These are phyloP conservation scores for Saccharum spontaneum DNA, from an alignment of 176 grass and related monocot species.

Conservation along the genomic window DNA sequence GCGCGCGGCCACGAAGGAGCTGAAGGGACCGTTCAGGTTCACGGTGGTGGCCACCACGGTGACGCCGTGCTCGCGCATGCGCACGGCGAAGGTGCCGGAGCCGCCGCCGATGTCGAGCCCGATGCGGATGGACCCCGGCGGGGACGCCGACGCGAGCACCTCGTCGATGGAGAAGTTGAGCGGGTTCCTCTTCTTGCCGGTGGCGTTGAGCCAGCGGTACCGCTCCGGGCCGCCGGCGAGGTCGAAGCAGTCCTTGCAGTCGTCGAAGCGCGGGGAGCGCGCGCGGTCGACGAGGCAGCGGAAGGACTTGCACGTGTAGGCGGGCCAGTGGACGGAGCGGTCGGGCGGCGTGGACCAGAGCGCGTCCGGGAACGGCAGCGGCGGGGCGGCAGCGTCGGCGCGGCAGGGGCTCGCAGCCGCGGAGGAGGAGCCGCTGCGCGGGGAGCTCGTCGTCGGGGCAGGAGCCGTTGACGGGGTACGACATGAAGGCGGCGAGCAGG, in stretches of 20 bases:
- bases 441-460: constrained; percentile 63
- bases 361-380: constrained; percentile 31
- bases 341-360: constrained; percentile 54
- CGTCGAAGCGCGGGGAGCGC: constrained; percentile 29
- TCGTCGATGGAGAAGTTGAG: constrained; percentile 51
- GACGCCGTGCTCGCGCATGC: constrained; percentile 50
- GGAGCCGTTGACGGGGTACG: constrained; percentile 48
- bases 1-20: constrained; percentile 52
- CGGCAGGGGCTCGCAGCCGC: constrained; percentile 66
- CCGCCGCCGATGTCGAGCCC: constrained; percentile 63
- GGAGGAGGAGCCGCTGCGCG: constrained; percentile 58
- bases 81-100: constrained; percentile 44
- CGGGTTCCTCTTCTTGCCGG: not conserved
- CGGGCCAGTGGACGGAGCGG: constrained; percentile 52
- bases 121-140: constrained; percentile 37
- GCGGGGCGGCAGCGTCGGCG: constrained; percentile 55
- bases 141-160: constrained; percentile 35
- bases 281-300: constrained; percentile 39
- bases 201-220: constrained; percentile 43
- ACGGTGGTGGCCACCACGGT: constrained; percentile 52
- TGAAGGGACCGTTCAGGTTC: constrained; percentile 69
- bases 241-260: constrained; percentile 71
- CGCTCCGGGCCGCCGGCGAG: constrained; percentile 37
- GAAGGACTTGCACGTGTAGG: constrained; percentile 65
- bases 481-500: constrained; percentile 13